A percentile compares a stretch with the other conserved stretches of the same genome.
Evolutionary conservation across 495 filamentous ascomycete species (phyloP).

Genomic region (Hypoxylon subgilvum): DNA sequence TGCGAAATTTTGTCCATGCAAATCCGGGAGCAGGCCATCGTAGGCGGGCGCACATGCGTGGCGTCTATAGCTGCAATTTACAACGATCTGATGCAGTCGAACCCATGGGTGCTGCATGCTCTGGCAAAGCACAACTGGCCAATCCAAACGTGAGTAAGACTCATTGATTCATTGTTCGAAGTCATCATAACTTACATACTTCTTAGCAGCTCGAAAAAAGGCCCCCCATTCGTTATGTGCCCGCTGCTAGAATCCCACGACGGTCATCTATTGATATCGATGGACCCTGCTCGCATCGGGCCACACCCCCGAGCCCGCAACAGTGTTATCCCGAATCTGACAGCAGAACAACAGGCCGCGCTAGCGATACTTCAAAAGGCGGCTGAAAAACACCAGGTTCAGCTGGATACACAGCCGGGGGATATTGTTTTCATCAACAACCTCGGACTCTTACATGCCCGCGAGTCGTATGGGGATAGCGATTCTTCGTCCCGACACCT

Average conservation of each 20-base stretch:
- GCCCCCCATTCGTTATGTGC: conserved; percentile 41
- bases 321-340: conserved; percentile 43
- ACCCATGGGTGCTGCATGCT: conserved; percentile 42
- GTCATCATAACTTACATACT: not conserved
- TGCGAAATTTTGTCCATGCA: conserved; percentile 52
- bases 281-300: conserved; percentile 53
- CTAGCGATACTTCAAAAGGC: conserved; percentile 42
- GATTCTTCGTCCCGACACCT: conserved; percentile 49
- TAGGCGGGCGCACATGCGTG: conserved; percentile 50
- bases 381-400: conserved; percentile 44
- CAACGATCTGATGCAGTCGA: conserved; percentile 42
- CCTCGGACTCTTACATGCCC: conserved; percentile 63
- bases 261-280: conserved; percentile 44
- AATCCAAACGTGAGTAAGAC: conserved; percentile 50
- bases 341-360: conserved; percentile 42
- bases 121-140: conserved; percentile 48
- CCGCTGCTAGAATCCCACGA: conserved; percentile 48
- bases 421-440: conserved; percentile 72
- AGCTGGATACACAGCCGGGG: conserved; percentile 58
- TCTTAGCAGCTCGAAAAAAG: conserved; percentile 44
- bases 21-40: conserved; percentile 45
- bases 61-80: conserved; percentile 50
- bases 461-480: conserved; percentile 55
- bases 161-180: not conserved
- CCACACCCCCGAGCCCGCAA: conserved; percentile 42